A percentile compares a stretch with the other conserved stretches of the same genome.
phyloP scores from a whole-genome alignment of 2,329 filamentous ascomycete genomes.

The Ophiosphaerella narmari region DNA sequence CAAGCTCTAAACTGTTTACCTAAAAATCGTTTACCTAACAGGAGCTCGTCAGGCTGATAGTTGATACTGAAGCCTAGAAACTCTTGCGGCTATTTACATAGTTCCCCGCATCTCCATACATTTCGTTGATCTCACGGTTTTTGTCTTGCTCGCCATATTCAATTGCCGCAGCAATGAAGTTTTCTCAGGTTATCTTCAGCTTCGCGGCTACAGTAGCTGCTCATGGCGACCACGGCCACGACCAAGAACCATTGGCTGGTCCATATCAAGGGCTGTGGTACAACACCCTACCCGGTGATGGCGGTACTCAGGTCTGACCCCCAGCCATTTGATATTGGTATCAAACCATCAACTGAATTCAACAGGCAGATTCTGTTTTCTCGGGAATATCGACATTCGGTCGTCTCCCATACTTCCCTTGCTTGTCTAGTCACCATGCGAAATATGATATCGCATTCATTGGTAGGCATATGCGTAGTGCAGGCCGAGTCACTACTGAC shows the following conservation, averaged over 20 bases:
- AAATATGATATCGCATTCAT: conserved; percentile 87
- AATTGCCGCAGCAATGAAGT: conserved; percentile 30
- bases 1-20: conserved; percentile 41
- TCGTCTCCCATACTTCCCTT: conserved; percentile 76
- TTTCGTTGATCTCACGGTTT: conserved; percentile 4
- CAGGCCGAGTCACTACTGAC: conserved; percentile 9
- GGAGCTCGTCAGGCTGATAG: conserved; percentile 30
- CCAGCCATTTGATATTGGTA: not conserved
- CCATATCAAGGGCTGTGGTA: conserved; percentile 81
- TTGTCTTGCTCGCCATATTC: conserved; percentile 2
- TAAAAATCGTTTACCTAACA: conserved; percentile 44
- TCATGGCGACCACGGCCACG: conserved; percentile 62
- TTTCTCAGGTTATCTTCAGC: conserved; percentile 29
- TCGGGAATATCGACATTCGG: conserved; percentile 88
- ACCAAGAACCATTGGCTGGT: conserved; percentile 66
- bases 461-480: conserved; percentile 53
- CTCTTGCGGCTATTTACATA: conserved; percentile 27
- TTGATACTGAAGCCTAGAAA: conserved; percentile 28
- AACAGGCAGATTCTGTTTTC: conserved; percentile 82
- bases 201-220: conserved; percentile 60
- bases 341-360: conserved; percentile 17
- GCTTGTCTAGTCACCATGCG: conserved; percentile 67
- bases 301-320: conserved; percentile 73
- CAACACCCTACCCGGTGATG: conserved; percentile 79
- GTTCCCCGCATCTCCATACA: conserved; percentile 8